These are phyloP conservation scores for Beauveria brongniartii DNA, from an alignment of 2,329 filamentous ascomycete species.

Conservation along the genomic window DNA sequence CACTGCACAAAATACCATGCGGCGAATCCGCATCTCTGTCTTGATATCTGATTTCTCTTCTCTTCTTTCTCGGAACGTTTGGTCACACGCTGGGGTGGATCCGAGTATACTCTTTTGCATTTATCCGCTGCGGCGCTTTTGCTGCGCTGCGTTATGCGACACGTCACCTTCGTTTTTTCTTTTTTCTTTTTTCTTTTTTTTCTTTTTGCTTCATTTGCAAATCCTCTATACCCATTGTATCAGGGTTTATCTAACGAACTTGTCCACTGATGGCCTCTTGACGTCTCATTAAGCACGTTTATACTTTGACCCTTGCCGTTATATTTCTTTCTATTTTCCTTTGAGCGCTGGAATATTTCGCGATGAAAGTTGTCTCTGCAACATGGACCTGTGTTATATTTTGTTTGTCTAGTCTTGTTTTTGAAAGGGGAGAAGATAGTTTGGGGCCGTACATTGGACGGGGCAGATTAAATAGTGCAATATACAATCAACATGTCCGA, in stretches of 20 bases:
- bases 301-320: neutral
- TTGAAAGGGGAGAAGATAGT: neutral
- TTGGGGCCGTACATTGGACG: neutral
- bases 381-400: neutral
- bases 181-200: neutral
- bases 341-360: neutral
- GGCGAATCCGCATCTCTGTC: neutral
- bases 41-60: neutral
- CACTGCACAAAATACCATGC: conserved; percentile 3
- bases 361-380: neutral
- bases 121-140: neutral
- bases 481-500: neutral
- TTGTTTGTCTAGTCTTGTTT: neutral
- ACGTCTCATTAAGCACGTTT: conserved; percentile 1
- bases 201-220: neutral
- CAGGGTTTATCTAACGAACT: neutral
- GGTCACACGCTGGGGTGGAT: neutral
- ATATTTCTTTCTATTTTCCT: neutral
- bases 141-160: neutral
- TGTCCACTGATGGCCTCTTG: neutral
- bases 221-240: conserved; percentile 9
- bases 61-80: neutral
- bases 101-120: conserved; percentile 4
- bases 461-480: neutral
- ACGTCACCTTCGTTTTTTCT: neutral